A percentile compares a stretch with the other conserved stretches of the same genome.
Evolutionary conservation across 768 basidiomycete genomes (phyloP).

Genomic region (Lactifluus pinguis): DNA sequence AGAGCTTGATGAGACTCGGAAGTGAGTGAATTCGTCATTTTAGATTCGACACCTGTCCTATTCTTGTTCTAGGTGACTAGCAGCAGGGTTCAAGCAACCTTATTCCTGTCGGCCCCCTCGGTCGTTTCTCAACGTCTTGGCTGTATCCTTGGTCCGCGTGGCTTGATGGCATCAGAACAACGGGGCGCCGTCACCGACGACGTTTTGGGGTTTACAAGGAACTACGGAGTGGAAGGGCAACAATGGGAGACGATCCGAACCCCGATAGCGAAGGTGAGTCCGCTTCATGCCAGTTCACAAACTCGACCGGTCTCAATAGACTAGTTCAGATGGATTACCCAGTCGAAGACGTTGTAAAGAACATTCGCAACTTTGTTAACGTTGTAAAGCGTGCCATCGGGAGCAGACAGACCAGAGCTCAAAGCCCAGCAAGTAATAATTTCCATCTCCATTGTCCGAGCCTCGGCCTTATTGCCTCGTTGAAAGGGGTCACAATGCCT

Average conservation of each 20-base stretch:
- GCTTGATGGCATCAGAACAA: constrained; percentile 91
- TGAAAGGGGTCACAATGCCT: too few species aligned
- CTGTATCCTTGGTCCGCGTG: constrained; percentile 74
- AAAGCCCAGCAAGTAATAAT: constrained; percentile 36
- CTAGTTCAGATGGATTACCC: constrained; percentile 58
- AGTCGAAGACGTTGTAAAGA: constrained; percentile 64
- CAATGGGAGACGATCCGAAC: constrained; percentile 73
- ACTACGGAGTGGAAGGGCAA: constrained; percentile 93
- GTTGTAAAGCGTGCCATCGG: constrained; percentile 71
- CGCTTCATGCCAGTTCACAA: background rate
- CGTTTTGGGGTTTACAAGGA: constrained; percentile 66
- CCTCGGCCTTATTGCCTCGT: background rate
- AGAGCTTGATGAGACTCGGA: constrained; percentile 67
- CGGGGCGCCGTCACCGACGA: constrained; percentile 93
- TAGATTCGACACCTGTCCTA: constrained; percentile 1
- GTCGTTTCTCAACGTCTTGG: constrained; percentile 75
- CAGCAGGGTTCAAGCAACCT: constrained; percentile 68
- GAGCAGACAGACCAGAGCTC: constrained; percentile 31
- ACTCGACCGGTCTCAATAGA: background rate
- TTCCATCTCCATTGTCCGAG: background rate
- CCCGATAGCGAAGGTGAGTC: constrained; percentile 64
- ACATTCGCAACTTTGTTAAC: constrained; percentile 66
- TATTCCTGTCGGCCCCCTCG: constrained; percentile 74
- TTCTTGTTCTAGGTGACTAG: constrained; percentile 47
- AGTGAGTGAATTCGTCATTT: constrained; percentile 37